Base-by-base conservation (phyloP, 169 alveolate genomes). In the Plasmodium cynomolgi region DNA sequence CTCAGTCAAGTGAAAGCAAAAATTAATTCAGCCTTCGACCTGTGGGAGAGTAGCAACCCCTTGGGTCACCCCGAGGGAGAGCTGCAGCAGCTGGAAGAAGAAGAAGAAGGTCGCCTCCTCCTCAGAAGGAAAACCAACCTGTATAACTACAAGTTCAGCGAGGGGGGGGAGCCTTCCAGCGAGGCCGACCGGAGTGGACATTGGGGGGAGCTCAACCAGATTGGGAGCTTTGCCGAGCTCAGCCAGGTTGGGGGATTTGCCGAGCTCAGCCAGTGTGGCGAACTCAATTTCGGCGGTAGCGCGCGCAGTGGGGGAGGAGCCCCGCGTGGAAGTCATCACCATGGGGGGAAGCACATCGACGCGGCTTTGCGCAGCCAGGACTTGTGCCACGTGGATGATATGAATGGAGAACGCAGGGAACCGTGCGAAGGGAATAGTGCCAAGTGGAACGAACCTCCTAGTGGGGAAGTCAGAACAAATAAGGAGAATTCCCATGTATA, bases 31-130 rank as follows among this genome's bases (percentile, higher is more conserved):
- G 15, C 44, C 17, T 77, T 88, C 31, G 94, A 80, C 20, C 33
- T 88, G 17, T 88, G 94, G 94, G 94, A 80, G 47, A 88, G 34
- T 11, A 47, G 62, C 50, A 72, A 41, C 17, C 29, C 29, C 7
- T 41, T 39, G 26, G 85, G 31, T 34, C 58, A 54, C 33, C 33
- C 75, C 15, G 62, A 79, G 23, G 41, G 54, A 39, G 54, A 13
- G 7, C 2, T 33, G 33, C 85, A 81, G 39, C 62, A 81, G 1
- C 41, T 44, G 47, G n/a, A 50, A 17, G 75, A 68, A n/a, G 56
- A 58, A n/a, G n/a, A n/a, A n/a, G n/a, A n/a, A n/a, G n/a, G n/a
- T n/a, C n/a, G n/a, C 54, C 54, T 15, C 11, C 31, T 15, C 0
- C 41, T 26, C 8, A 81, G 20, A 41, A 72, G 77, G 75, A 84